Conservation (phyloP, 768 basidiomycete species). For the Imleria badia region DNA sequence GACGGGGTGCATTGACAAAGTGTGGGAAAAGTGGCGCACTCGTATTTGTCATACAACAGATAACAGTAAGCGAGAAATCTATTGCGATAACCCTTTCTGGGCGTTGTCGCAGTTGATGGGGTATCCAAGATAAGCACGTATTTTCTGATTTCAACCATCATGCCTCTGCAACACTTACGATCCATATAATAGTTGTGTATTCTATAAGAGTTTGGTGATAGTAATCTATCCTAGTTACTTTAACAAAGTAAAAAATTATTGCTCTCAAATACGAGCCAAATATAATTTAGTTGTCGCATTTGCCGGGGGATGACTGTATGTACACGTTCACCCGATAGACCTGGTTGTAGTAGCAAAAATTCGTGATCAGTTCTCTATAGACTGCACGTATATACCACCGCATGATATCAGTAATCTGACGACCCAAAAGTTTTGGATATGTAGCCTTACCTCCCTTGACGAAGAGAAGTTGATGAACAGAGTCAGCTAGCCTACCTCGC, state of each 20-base stretch:
- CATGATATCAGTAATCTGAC: conserved; percentile 1
- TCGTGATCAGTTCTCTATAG: conserved; percentile 12
- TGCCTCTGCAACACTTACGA: not conserved
- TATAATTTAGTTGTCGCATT: not conserved
- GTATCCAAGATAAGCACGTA: not conserved
- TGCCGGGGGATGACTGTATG: conserved; percentile 2
- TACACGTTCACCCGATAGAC: conserved; percentile 8
- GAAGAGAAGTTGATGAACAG: conserved; percentile 17
- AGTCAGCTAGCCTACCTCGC: conserved; percentile 13
- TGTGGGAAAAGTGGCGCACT: too few species aligned
- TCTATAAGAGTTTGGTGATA: not conserved
- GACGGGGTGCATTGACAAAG: too few species aligned
- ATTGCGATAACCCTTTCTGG: too few species aligned
- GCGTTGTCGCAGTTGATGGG: not conserved
- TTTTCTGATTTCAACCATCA: not conserved
- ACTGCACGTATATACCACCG: not conserved
- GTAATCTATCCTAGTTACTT: not conserved
- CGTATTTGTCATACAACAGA: too few species aligned
- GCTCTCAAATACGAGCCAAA: not conserved
- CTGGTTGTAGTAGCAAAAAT: conserved; percentile 15
- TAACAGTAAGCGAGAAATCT: too few species aligned
- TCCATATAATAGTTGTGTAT: not conserved
- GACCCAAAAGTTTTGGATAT: not conserved
- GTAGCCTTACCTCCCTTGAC: conserved; percentile 16
- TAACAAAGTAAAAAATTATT: not conserved